Percentiles rank a stretch among this genome's conserved stretches.
These are phyloP conservation scores for Trichoderma endophyticum DNA, from an alignment of 2,329 filamentous ascomycete species.

Conservation along the genomic window DNA sequence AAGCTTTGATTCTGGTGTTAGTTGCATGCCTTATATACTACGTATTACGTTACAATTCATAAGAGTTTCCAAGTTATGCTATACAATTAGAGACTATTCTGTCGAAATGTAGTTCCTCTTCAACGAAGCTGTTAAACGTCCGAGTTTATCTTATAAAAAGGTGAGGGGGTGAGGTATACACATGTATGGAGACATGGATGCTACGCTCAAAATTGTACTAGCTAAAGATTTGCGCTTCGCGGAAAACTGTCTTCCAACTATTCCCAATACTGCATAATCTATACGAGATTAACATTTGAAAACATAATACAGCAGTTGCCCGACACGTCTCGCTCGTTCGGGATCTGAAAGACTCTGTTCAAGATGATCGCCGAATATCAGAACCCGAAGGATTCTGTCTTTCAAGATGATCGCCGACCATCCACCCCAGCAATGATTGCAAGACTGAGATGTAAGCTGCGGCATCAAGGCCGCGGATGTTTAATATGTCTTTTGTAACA, in stretches of 20 bases:
- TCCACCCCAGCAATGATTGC: neutral
- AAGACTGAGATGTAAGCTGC: neutral
- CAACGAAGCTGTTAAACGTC: neutral
- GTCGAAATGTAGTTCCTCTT: neutral
- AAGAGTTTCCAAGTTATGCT: neutral
- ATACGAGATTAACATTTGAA: neutral
- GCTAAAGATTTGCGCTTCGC: neutral
- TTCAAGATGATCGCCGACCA: neutral
- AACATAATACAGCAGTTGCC: neutral
- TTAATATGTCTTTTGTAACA: neutral
- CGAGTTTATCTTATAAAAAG: neutral
- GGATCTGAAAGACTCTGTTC: neutral
- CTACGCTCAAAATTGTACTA: too few species aligned
- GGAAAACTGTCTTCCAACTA: neutral
- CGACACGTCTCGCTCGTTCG: neutral
- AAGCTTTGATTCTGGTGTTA: neutral
- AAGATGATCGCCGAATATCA: too few species aligned
- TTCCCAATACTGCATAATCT: neutral
- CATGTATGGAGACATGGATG: too few species aligned
- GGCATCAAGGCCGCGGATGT: neutral
- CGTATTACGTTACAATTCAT: neutral
- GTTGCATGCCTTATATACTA: neutral
- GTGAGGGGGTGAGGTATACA: neutral
- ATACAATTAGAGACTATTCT: neutral
- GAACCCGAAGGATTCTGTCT: neutral